Evolutionary conservation across 176 grass and related monocot genomes (phyloP).

Genomic region (Tillandsia leiboldiana): DNA sequence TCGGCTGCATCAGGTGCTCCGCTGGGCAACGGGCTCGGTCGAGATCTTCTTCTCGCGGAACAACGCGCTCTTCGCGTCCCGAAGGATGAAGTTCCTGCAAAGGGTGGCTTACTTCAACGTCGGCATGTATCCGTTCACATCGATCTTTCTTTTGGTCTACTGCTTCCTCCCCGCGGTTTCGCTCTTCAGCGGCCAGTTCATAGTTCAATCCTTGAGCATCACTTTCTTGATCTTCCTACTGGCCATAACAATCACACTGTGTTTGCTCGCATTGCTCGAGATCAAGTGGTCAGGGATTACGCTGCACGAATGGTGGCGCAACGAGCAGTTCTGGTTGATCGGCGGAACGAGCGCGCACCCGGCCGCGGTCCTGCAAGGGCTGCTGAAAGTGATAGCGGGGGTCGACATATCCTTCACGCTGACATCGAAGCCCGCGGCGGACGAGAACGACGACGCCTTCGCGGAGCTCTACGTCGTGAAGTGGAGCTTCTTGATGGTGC

Average conservation of each 20-base stretch:
- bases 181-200: slow-evolving; percentile 88
- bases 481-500: slow-evolving; percentile 94
- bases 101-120: slow-evolving; percentile 80
- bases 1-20: slow-evolving; percentile 76
- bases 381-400: slow-evolving; percentile 86
- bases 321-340: slow-evolving; percentile 98
- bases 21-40: slow-evolving; percentile 91
- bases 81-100: slow-evolving; percentile 82
- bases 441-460: slow-evolving; percentile 38
- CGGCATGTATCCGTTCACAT: slow-evolving; percentile 95
- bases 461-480: slow-evolving; percentile 72
- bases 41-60: slow-evolving; percentile 99
- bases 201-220: slow-evolving; percentile 57
- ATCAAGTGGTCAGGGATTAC: slow-evolving; percentile 95
- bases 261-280: slow-evolving; percentile 78
- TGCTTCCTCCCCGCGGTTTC: slow-evolving; percentile 80
- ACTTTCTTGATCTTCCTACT: slow-evolving; percentile 72
- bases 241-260: slow-evolving; percentile 65
- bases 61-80: slow-evolving; percentile 74
- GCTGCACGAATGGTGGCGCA: slow-evolving; percentile 93
- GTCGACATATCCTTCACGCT: slow-evolving; percentile 92
- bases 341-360: slow-evolving; percentile 90
- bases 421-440: slow-evolving; percentile 47
- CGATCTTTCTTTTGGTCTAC: slow-evolving; percentile 73
- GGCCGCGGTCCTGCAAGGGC: slow-evolving; percentile 68